Evolutionary conservation across 2,329 filamentous ascomycete species (phyloP), one percentile per base, ranked within the genome.

Genomic region (Cytospora paraplurivora): DNA sequence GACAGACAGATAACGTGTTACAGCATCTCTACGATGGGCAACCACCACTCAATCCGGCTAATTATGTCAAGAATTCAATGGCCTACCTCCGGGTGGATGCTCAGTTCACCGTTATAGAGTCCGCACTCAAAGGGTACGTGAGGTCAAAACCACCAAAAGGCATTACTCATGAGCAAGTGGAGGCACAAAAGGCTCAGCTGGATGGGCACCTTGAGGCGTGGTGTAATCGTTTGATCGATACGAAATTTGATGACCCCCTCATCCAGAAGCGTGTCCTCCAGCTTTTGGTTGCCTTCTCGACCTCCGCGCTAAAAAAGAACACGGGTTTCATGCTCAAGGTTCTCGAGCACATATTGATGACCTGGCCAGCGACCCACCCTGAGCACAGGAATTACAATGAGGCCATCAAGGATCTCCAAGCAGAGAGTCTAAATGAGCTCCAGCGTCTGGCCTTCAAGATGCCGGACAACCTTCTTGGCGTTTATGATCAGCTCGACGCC

Each of bases 361-460:
- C 91, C 38, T 89, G 90, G 77, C 87, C 92, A n/a, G 81, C 85
- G 4, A 86, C 91, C 51, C 85, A 91, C 62, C 87, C 89, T 2
- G 85, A 89, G 52, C 85, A 90, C 70, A 82, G 85, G 49, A 80
- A 86, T 3, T 97, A 93, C 74, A 93, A 91, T 15, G 95, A 98
- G 68, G 89, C 93, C 1, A 90, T 97, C 41, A 95, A 93, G 72
- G 92, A 96, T 63, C 82, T 99, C 17, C 93, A 97, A 73, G 86
- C 85, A 4, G 86, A 96, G 71, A 91, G 92, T 70, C 92, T 93
- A 75, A 84, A 92, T 62, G 94, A 99, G 75, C 82, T 98, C 64
- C 93, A 97, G 71, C 86, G 93, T 62, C 81, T 99, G 49, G 94
- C 94, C 7, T 88, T 91, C 66, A 92, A 93, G 70, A 97, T 97